Percentiles rank a stretch among this genome's conserved stretches.
Conservation (phyloP, 2,329 filamentous ascomycete species). For the Exophiala mesophila region DNA sequence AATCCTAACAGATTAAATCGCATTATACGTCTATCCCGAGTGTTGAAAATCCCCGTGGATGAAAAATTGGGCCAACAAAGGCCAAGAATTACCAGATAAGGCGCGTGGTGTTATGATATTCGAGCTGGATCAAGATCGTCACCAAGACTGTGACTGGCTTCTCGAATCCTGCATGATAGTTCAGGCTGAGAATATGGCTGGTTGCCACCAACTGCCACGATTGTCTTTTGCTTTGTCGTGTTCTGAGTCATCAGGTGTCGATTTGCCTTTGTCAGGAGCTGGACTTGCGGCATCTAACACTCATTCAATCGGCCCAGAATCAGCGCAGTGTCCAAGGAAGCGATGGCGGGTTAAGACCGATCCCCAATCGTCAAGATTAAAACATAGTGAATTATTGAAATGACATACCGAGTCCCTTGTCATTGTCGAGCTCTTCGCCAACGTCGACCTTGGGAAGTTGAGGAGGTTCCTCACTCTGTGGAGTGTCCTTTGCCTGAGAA, state of each 20-base stretch:
- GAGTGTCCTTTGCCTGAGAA: constrained; percentile 4
- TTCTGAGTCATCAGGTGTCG: constrained; percentile 1
- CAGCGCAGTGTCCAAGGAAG: constrained; percentile 2
- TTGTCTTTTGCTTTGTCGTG: constrained; percentile 6
- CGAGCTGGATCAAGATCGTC: too few species aligned
- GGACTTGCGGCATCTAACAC: constrained; percentile 3
- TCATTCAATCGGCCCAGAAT: constrained; percentile 5
- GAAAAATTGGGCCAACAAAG: too few species aligned
- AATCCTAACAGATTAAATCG: too few species aligned
- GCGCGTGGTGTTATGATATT: too few species aligned
- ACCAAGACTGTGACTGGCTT: too few species aligned
- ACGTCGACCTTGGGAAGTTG: constrained; percentile 60
- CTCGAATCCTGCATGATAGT: too few species aligned
- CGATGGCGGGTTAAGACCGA: constrained; percentile 1
- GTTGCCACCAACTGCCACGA: constrained; percentile 24
- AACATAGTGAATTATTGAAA: constrained; percentile 10
- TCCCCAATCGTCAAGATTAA: constrained; percentile 1
- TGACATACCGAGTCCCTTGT: constrained; percentile 52
- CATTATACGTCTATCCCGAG: too few species aligned
- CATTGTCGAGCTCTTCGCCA: constrained; percentile 75
- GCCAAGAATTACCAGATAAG: too few species aligned
- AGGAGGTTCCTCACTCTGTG: constrained; percentile 5
- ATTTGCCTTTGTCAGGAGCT: background rate
- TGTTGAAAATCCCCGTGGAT: too few species aligned
- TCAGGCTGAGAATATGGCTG: constrained; percentile 21